Evolutionary conservation across 1,139 yeast genomes (phyloP), one percentile per base, ranked within the genome.

Genomic region (Kodamaea sp.): DNA sequence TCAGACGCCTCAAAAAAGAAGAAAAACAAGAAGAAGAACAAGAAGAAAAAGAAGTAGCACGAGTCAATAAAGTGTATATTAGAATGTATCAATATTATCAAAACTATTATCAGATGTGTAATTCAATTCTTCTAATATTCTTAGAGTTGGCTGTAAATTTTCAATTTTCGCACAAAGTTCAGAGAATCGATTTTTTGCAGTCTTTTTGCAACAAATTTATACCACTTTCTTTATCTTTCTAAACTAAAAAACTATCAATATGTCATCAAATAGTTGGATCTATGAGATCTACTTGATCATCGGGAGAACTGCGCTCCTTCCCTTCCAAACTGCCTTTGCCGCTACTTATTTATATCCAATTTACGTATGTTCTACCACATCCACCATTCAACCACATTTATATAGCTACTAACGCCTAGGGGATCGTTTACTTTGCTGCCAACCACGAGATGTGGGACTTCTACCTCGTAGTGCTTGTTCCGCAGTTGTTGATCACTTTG

Each of bases 361-460:
- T 6, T 39, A 47, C 25, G 67, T 59, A 50, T 22, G 64, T 47
- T 10, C 6, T 18, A 12, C 28, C 19, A 7, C 9, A 15, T 7
- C 3, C 11, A 5, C 11, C n/a, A 12, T 12, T n/a, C n/a, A n/a
- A 11, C 10, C 11, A 4, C 7, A 2, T 16, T 10, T 7, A 16
- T 18, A n/a, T 6, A 22, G 6, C 13, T 11, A 11, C 12, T 11
- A 22, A 22, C 24, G 24, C 42, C 38, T 39, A 43, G 73, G 81
- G 83, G 16, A 44, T 74, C 7, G 43, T 51, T 10, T 78, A 78
- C 49, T 74, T 76, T 41, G 22, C 59, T 11, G 42, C 48, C 7
- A 70, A 72, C 40, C 73, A 76, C 1, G 61, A 66, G 2, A 49
- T 78, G 30, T 78, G 83, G 83, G 72, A 76, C 1, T 62, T 73